Evolutionary conservation across 2,329 filamentous ascomycete genomes (phyloP).

Genomic region (Stagonosporopsis vannaccii): DNA sequence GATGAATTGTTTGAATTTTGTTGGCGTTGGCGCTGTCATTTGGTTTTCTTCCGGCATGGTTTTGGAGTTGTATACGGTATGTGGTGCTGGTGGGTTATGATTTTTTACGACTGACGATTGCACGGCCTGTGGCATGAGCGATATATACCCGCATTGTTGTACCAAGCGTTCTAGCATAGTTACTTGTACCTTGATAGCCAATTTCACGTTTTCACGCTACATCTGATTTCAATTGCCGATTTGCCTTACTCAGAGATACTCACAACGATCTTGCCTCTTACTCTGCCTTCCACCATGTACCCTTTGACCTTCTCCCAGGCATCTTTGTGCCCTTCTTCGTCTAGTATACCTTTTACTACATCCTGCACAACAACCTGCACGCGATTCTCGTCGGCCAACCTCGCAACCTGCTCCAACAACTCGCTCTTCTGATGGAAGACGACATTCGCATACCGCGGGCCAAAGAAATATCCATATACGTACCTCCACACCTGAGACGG

Average conservation of each 20-base stretch:
- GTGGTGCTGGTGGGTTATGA: neutral
- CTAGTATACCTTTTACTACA: slow-evolving; percentile 35
- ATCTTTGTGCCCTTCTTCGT: slow-evolving; percentile 22
- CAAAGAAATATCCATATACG: slow-evolving; percentile 33
- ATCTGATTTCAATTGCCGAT: neutral
- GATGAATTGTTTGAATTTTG: neutral
- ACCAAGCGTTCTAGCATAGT: slow-evolving; percentile 9
- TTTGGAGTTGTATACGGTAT: neutral
- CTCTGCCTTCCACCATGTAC: slow-evolving; percentile 39
- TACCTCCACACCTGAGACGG: slow-evolving; percentile 35
- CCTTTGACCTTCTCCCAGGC: slow-evolving; percentile 35
- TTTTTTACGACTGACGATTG: slow-evolving; percentile 13
- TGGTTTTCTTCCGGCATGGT: neutral
- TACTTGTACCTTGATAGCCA: slow-evolving; percentile 8
- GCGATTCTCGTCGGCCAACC: slow-evolving; percentile 31
- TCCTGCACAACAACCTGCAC: slow-evolving; percentile 39
- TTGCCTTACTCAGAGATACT: neutral
- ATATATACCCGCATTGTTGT: slow-evolving; percentile 18
- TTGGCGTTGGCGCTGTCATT: neutral
- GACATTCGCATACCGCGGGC: slow-evolving; percentile 42
- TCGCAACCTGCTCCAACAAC: slow-evolving; percentile 31
- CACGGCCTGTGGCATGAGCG: slow-evolving; percentile 15
- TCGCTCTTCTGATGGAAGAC: slow-evolving; percentile 33
- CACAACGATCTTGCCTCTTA: slow-evolving; percentile 43
- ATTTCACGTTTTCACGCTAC: neutral